Conservation (phyloP, 2,329 filamentous ascomycete genomes). For the Colletotrichum falcatum region DNA sequence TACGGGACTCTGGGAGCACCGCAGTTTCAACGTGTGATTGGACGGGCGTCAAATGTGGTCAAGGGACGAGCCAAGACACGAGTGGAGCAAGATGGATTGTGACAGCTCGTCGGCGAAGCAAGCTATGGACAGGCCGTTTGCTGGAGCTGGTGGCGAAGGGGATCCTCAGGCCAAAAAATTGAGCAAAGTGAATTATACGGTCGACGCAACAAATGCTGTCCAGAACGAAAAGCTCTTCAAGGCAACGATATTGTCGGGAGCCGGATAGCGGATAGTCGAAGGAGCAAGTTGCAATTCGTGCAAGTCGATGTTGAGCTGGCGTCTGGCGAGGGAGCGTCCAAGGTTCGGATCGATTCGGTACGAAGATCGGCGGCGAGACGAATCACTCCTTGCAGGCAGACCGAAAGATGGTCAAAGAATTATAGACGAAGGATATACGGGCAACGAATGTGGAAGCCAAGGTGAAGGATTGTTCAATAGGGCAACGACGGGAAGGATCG, state of each 20-base stretch:
- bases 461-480: conserved; percentile 37
- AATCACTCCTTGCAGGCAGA: conserved; percentile 38
- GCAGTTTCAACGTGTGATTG: conserved; percentile 25
- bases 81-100: conserved; percentile 16
- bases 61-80: conserved; percentile 25
- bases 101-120: conserved; percentile 9
- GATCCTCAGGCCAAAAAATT: conserved; percentile 13
- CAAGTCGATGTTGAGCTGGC: conserved; percentile 40
- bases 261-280: conserved; percentile 22
- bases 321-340: conserved; percentile 37
- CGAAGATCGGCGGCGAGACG: conserved; percentile 7
- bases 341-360: conserved; percentile 28
- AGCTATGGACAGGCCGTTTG: conserved; percentile 24
- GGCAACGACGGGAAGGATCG: conserved; percentile 38
- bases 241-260: not conserved
- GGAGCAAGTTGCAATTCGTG: conserved; percentile 26
- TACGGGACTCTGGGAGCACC: conserved; percentile 26
- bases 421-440: conserved; percentile 42
- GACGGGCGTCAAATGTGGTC: conserved; percentile 23
- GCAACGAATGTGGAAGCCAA: conserved; percentile 42
- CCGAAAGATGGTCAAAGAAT: conserved; percentile 40
- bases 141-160: conserved; percentile 16
- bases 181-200: conserved; percentile 24
- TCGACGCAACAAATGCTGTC: conserved; percentile 26
- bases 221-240: conserved; percentile 5